Conservation (phyloP, 2,329 filamentous ascomycete species). For the Fusarium temperatum region DNA sequence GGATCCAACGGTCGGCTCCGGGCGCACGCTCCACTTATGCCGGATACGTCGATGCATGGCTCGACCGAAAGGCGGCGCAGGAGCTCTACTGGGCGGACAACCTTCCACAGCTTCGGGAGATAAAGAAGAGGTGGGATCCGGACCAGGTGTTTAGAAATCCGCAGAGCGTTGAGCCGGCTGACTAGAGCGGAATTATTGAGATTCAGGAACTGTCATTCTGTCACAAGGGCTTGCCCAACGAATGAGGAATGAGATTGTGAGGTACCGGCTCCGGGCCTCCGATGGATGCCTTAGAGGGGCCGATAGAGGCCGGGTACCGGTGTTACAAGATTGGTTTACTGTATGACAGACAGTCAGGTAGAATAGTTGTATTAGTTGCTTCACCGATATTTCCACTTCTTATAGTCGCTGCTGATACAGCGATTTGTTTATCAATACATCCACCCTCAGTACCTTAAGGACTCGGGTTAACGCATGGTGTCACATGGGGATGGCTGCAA, state of each 20-base stretch:
- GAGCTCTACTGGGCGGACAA: conserved; percentile 50
- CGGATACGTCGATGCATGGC: conserved; percentile 67
- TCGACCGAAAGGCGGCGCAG: conserved; percentile 51
- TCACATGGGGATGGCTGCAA: not conserved
- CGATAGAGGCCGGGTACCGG: conserved; percentile 18
- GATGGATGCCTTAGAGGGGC: conserved; percentile 20
- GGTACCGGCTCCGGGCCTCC: conserved; percentile 6
- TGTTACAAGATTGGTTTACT: not conserved
- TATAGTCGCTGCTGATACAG: not conserved
- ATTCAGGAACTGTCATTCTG: not conserved
- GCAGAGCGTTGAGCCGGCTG: conserved; percentile 44
- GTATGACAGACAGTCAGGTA: not conserved
- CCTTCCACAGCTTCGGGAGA: conserved; percentile 43
- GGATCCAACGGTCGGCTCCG: conserved; percentile 45
- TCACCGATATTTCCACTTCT: not conserved
- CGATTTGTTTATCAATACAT: not conserved
- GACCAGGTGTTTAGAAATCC: conserved; percentile 52
- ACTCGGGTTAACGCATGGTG: not conserved
- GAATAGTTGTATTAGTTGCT: not conserved
- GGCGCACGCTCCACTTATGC: conserved; percentile 64
- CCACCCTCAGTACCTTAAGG: not conserved
- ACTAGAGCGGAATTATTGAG: conserved; percentile 48
- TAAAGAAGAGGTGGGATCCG: conserved; percentile 51
- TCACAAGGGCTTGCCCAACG: not conserved
- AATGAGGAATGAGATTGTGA: not conserved